Evolutionary conservation across 108 stramenopile genomes (phyloP).

Genomic region (Pseudonitzschia delicatissima): DNA sequence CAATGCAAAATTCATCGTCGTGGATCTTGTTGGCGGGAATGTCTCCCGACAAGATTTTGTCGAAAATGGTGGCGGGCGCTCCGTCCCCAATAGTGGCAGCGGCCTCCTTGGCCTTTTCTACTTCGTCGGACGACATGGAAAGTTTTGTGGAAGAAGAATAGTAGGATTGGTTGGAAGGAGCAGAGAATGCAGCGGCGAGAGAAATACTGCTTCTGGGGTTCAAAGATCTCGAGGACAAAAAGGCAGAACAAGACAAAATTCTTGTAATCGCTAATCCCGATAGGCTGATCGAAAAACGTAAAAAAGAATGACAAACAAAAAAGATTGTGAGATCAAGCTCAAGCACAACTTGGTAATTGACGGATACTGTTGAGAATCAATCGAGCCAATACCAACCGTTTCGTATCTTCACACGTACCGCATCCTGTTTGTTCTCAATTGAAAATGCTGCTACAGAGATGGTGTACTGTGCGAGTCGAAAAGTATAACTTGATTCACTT

Average conservation of each 20-base stretch:
- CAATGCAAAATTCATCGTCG: constrained; percentile 89
- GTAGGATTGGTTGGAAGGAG: background rate
- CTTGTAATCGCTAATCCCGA: constrained; percentile 4
- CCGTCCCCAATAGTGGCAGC: constrained; percentile 59
- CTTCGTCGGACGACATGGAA: constrained; percentile 32
- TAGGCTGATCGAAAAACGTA: background rate
- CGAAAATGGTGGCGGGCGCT: constrained; percentile 84
- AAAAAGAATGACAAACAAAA: too few species aligned
- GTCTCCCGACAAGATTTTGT: constrained; percentile 87
- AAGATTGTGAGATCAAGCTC: too few species aligned
- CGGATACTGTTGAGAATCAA: background rate
- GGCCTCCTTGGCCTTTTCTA: constrained; percentile 60
- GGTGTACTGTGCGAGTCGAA: background rate
- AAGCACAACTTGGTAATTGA: background rate
- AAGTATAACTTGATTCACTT: too few species aligned
- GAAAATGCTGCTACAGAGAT: background rate
- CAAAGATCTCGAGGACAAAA: constrained; percentile 6
- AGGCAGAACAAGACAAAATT: constrained; percentile 14
- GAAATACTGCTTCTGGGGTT: background rate
- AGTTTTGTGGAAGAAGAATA: constrained; percentile 11
- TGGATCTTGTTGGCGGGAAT: constrained; percentile 84
- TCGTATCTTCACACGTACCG: background rate
- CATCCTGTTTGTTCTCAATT: background rate
- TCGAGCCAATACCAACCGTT: background rate
- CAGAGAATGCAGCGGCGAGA: background rate